Conservation (phyloP, 1,284 basidiomycete genomes). For the Trichosporon sp. region DNA sequence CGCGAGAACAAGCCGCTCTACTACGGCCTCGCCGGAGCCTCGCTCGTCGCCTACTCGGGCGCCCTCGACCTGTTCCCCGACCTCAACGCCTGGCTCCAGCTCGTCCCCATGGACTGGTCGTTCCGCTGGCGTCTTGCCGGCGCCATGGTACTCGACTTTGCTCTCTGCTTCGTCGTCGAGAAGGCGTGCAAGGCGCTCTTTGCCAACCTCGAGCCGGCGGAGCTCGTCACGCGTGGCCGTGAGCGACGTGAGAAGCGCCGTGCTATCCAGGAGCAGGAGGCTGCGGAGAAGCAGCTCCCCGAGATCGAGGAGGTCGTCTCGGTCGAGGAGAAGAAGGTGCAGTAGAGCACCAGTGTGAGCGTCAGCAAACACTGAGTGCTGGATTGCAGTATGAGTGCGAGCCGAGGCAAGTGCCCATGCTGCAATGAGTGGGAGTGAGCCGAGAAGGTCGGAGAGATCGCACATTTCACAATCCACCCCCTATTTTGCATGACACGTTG, state of each 20-base stretch:
- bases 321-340: conserved; percentile 20
- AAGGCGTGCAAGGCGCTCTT: conserved; percentile 76
- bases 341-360: conserved; percentile 7
- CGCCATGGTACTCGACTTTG: conserved; percentile 83
- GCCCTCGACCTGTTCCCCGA: conserved; percentile 92
- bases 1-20: conserved; percentile 85
- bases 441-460: not conserved
- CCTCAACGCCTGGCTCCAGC: conserved; percentile 91
- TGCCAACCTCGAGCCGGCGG: conserved; percentile 78
- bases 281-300: conserved; percentile 13
- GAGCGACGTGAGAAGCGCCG: conserved; percentile 60
- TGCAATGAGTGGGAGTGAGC: not conserved
- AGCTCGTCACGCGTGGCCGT: conserved; percentile 73
- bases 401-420: not conserved
- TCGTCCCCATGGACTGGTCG: conserved; percentile 82
- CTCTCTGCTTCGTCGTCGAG: conserved; percentile 80
- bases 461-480: not conserved
- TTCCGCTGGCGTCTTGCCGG: conserved; percentile 72
- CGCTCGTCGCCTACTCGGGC: conserved; percentile 83
- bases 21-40: conserved; percentile 80
- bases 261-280: conserved; percentile 34
- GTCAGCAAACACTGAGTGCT: no score
- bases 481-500: not conserved
- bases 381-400: not conserved
- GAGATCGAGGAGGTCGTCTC: conserved; percentile 16